Conservation (phyloP, 148 eudicot genomes). For the Bassia scoparia region DNA sequence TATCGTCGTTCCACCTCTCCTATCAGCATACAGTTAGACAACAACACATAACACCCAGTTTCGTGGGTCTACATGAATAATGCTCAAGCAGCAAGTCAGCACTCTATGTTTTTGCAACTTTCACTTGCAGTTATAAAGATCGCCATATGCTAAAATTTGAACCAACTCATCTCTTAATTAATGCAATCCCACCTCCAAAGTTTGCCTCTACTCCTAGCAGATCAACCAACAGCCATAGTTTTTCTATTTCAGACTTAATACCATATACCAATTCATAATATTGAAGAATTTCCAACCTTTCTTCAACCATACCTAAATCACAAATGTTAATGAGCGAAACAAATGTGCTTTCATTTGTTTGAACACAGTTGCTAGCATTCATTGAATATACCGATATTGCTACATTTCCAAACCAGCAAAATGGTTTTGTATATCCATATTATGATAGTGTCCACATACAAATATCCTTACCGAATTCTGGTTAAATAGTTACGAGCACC, state of each 20-base stretch:
- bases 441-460: constrained; percentile 75
- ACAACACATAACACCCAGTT: constrained; percentile 53
- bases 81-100: constrained; percentile 58
- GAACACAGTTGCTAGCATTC: constrained; percentile 42
- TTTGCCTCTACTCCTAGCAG: constrained; percentile 55
- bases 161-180: constrained; percentile 54
- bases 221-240: constrained; percentile 82
- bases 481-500: constrained; percentile 47
- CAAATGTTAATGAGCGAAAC: constrained; percentile 59
- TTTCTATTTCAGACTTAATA: constrained; percentile 65
- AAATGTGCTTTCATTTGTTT: constrained; percentile 64
- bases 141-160: constrained; percentile 77
- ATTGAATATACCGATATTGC: constrained; percentile 49
- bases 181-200: constrained; percentile 39
- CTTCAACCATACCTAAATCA: constrained; percentile 55
- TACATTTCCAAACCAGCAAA: constrained; percentile 52
- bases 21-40: constrained; percentile 57
- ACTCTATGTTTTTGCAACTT: constrained; percentile 43
- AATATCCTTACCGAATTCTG: constrained; percentile 39
- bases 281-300: constrained; percentile 66
- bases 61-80: constrained; percentile 43
- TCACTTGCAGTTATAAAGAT: constrained; percentile 56
- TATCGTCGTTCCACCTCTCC: constrained; percentile 60
- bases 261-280: constrained; percentile 49
- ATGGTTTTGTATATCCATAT: constrained; percentile 71